Evolutionary conservation across 2,329 filamentous ascomycete species (phyloP).

Genomic region (Colletotrichum liriopes): DNA sequence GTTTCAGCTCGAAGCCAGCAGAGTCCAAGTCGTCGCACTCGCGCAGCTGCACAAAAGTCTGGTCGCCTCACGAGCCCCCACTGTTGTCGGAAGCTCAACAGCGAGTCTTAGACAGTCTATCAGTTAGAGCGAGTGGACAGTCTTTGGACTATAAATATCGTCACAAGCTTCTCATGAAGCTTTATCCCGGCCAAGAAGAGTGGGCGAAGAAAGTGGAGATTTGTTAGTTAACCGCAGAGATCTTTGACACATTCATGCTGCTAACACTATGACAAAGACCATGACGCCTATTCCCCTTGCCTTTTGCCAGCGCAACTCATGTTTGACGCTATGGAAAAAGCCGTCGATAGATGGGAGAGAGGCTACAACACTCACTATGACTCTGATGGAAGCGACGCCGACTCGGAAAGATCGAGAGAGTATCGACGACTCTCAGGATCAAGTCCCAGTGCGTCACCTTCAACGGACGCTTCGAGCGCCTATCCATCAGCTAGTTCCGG

Average conservation of each 20-base stretch:
- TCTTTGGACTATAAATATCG: constrained; percentile 40
- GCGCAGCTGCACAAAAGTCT: constrained; percentile 32
- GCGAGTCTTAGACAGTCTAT: constrained; percentile 35
- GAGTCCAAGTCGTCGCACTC: constrained; percentile 40
- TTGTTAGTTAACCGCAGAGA: constrained; percentile 14
- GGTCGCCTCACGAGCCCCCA: constrained; percentile 34
- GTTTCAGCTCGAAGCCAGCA: constrained; percentile 36
- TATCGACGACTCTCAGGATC: constrained; percentile 35
- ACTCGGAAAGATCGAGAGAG: constrained; percentile 35
- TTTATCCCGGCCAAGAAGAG: constrained; percentile 39
- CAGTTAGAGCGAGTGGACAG: constrained; percentile 36
- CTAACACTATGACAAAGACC: constrained; percentile 15
- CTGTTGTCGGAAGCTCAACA: constrained; percentile 36
- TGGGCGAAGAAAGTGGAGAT: constrained; percentile 39
- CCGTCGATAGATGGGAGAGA: constrained; percentile 39
- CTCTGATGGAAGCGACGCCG: constrained; percentile 39
- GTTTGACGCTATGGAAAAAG: constrained; percentile 40
- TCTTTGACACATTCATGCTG: not conserved
- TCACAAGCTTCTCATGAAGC: constrained; percentile 40
- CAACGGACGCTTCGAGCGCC: constrained; percentile 37
- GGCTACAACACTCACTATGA: constrained; percentile 35
- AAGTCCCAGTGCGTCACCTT: constrained; percentile 34
- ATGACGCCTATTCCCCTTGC: constrained; percentile 39
- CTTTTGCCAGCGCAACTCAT: constrained; percentile 38
- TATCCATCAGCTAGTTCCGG: constrained; percentile 29